phyloP scores from a whole-genome alignment of 164 flowering plant genomes.

The Dillenia suffruticosa region DNA sequence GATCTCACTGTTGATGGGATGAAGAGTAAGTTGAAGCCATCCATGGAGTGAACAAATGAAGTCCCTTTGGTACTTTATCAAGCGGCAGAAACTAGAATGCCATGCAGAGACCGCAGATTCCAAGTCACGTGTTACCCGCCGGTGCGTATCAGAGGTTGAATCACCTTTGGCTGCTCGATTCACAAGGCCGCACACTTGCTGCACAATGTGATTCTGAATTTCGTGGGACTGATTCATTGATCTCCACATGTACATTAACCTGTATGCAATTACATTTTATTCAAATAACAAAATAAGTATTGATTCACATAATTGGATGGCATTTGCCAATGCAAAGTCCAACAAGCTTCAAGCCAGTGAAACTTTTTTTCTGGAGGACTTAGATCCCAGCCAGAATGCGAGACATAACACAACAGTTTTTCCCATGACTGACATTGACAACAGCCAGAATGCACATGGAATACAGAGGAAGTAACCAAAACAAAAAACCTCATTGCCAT shows the following conservation, averaged over 20 bases:
- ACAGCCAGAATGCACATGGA: no score
- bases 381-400: no score
- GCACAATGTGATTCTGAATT: conserved; percentile 75
- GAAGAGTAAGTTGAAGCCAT: conserved; percentile 77
- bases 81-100: conserved; percentile 89
- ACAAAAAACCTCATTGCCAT: no score
- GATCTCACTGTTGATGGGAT: conserved; percentile 40
- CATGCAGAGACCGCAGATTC: conserved; percentile 86
- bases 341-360: no score
- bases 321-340: no score
- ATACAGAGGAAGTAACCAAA: no score
- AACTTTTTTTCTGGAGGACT: no score
- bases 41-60: conserved; percentile 74
- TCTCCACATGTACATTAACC: conserved; percentile 96
- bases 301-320: no score
- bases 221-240: conserved; percentile 89
- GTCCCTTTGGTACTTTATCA: conserved; percentile 74
- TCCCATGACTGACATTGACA: no score
- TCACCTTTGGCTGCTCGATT: conserved; percentile 53
- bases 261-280: conserved; percentile 20
- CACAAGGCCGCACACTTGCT: conserved; percentile 90
- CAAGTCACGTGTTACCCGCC: conserved; percentile 87
- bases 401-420: no score
- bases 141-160: conserved; percentile 84
- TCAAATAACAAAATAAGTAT: no score